Percentiles rank a stretch among this genome's conserved stretches.
Conservation (phyloP, 768 basidiomycete genomes). For the Xerocomellus dryophilus region DNA sequence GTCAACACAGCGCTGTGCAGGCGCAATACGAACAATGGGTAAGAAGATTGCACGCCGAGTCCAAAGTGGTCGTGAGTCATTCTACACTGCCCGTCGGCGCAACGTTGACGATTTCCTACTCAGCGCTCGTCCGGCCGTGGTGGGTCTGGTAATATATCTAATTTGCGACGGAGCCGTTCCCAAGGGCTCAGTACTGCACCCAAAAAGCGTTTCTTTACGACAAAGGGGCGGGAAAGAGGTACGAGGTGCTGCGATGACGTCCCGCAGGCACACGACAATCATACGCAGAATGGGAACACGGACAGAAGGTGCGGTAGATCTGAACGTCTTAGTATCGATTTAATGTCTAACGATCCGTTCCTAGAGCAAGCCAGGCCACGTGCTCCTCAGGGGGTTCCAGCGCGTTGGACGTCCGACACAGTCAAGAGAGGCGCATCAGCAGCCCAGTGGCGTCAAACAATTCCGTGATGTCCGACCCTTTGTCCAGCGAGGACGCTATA, state of each 20-base stretch:
- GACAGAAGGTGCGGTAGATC: slow-evolving; percentile 9
- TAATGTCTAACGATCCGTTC: neutral
- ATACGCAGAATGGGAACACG: neutral
- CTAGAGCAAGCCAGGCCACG: slow-evolving; percentile 13
- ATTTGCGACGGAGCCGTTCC: slow-evolving; percentile 4
- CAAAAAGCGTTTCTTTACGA: slow-evolving; percentile 10
- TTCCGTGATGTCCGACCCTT: slow-evolving; percentile 5
- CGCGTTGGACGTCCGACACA: neutral
- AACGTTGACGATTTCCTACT: neutral
- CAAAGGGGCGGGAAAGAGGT: slow-evolving; percentile 12
- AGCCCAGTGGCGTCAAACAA: neutral
- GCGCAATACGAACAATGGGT: slow-evolving; percentile 19
- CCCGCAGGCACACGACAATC: neutral
- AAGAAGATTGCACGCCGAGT: slow-evolving; percentile 14
- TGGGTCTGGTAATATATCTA: slow-evolving; percentile 26
- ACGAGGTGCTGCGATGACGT: neutral
- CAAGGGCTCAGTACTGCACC: neutral
- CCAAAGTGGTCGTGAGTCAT: slow-evolving; percentile 16
- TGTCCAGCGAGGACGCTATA: neutral
- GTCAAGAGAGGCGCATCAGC: slow-evolving; percentile 1
- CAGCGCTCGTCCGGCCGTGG: slow-evolving; percentile 29
- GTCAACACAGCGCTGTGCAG: slow-evolving; percentile 10
- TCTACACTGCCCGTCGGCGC: neutral
- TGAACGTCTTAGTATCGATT: neutral
- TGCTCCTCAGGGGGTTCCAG: slow-evolving; percentile 13